Percentiles rank a stretch among this genome's conserved stretches.
Evolutionary conservation across 257 asterid species (phyloP).

Genomic region (Capsicum baccatum): DNA sequence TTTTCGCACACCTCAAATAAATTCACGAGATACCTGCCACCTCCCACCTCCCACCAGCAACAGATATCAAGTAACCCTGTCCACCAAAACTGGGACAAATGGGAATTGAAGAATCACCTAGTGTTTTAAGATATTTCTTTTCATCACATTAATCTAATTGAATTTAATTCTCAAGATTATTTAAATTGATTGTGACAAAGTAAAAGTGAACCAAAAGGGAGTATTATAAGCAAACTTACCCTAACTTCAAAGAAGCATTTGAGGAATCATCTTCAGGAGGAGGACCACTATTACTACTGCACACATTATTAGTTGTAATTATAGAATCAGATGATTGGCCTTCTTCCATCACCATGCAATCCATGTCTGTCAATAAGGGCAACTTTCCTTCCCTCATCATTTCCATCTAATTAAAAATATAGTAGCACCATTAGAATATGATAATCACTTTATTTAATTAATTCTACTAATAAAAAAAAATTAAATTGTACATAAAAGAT

Average conservation of each 20-base stretch:
- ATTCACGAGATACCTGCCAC: too few relatives aligned
- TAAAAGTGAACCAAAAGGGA: neutral
- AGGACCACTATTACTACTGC: conserved; percentile 43
- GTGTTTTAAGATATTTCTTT: too few relatives aligned
- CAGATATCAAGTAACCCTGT: too few relatives aligned
- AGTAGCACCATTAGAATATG: neutral
- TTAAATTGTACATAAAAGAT: neutral
- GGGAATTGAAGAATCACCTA: too few relatives aligned
- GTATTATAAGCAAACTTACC: conserved; percentile 32
- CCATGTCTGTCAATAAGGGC: conserved; percentile 12
- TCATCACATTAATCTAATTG: too few relatives aligned
- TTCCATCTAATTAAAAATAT: conserved; percentile 33
- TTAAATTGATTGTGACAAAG: too few relatives aligned
- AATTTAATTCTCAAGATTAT: too few relatives aligned
- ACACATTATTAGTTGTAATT: conserved; percentile 35
- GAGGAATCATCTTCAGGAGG: conserved; percentile 49
- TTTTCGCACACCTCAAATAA: too few relatives aligned
- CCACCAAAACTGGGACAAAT: too few relatives aligned
- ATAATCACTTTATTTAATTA: neutral
- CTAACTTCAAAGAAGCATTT: conserved; percentile 46
- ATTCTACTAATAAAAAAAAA: neutral
- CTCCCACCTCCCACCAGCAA: too few relatives aligned
- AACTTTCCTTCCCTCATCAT: conserved; percentile 37
- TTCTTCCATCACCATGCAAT: conserved; percentile 37
- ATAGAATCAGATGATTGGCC: conserved; percentile 50